Evolutionary conservation across 495 filamentous ascomycete genomes (phyloP), one percentile per base, ranked within the genome.

Genomic region (Aspergillus homomorphus): DNA sequence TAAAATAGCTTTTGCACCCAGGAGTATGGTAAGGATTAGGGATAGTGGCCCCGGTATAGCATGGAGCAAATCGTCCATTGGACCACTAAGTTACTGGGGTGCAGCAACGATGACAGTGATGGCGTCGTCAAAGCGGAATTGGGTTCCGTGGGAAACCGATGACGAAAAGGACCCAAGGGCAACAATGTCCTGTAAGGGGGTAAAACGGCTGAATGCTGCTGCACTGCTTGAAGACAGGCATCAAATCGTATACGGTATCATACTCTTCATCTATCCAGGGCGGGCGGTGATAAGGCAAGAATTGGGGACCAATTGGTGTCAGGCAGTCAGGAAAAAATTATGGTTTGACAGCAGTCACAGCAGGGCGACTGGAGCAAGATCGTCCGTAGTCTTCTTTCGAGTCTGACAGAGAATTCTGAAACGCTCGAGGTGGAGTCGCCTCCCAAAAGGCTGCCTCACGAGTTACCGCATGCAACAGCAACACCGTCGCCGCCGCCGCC

Each of bases 371-470:
- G 49, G 22, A 20, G 45, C 23, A 45, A 50, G 21, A 38, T 38
- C 38, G 33, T n/a, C 49, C 28, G 30, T 4, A 22, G 14, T 16
- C 9, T 4, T 41, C 19, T 9, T 53, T 30, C 51, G 23, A 41
- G 45, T 38, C 46, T 49, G 33, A 51, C 58, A 60, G 48, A 41
- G 41, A 48, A 48, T 42, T 44, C 50, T 61, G 59, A 61, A 61
- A 61, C 59, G 53, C 54, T 54, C 54, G 22, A 28, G 24, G 59
- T 54, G 54, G 59, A 61, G 43, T 38, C 33, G 4, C 33, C 8
- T 12, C 50, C 53, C 22, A 19, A 30, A 28, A 42, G 43, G 22
- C 56, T 48, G 54, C 54, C 54, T 57, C 28, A 57, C 38, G n/a
- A 42, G 14, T 45, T 42, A 56, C 24, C 30, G 53, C 23, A 51